Evolutionary conservation across 768 basidiomycete genomes (phyloP).

Genomic region (Suillus paluster): DNA sequence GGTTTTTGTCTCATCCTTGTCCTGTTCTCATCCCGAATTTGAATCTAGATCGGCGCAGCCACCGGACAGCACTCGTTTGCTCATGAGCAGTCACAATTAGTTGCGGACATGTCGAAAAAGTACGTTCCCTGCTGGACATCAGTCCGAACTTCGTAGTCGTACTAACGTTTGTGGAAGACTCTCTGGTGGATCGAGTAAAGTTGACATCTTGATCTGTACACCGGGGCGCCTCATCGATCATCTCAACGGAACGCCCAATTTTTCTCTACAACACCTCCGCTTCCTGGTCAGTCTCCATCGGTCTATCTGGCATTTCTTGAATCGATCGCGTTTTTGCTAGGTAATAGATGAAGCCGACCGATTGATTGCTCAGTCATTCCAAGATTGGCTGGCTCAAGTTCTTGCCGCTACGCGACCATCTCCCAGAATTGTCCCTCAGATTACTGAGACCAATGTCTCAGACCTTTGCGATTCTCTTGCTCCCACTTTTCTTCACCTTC

Average conservation of each 20-base stretch:
- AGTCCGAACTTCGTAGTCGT: background rate
- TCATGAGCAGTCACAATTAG: conserved; percentile 85
- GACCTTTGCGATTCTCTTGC: conserved; percentile 52
- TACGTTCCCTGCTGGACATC: conserved; percentile 34
- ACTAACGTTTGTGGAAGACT: conserved; percentile 46
- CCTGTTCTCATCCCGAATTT: conserved; percentile 11
- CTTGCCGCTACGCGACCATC: conserved; percentile 69
- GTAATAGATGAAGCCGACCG: conserved; percentile 98
- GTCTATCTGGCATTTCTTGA: background rate
- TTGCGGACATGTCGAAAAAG: conserved; percentile 61
- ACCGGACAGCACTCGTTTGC: conserved; percentile 95
- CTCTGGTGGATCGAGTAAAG: conserved; percentile 84
- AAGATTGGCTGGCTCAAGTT: conserved; percentile 91
- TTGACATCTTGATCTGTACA: conserved; percentile 95
- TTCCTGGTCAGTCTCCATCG: conserved; percentile 69
- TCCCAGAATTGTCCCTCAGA: conserved; percentile 18
- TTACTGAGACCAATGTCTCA: conserved; percentile 4
- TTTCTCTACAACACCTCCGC: conserved; percentile 92
- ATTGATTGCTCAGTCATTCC: conserved; percentile 93
- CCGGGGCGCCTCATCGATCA: conserved; percentile 97
- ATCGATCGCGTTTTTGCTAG: conserved; percentile 41
- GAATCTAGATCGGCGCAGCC: conserved; percentile 67
- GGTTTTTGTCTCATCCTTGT: background rate
- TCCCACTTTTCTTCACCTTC: conserved; percentile 54
- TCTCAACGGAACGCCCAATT: conserved; percentile 83